Base-by-base conservation (phyloP, 805 yeast genomes). In the Danielozyma ontarioensis region DNA sequence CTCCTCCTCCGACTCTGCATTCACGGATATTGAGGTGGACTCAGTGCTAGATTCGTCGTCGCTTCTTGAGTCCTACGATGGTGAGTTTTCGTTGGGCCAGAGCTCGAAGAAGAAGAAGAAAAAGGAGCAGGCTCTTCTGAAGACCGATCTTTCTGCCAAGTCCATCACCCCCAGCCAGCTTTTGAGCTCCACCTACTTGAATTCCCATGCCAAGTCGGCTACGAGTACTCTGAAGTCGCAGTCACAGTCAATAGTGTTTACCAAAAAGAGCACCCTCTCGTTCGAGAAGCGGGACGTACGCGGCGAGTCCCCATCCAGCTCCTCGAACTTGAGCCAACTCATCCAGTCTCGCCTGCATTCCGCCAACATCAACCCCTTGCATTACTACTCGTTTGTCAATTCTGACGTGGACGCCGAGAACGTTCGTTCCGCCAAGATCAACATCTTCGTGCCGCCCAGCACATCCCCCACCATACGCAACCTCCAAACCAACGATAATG, bases 251-350 rank as follows among this genome's bases (percentile, higher is more conserved):
- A 16, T 17, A 11, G 13, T 17, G 24, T n/a, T 13, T 5, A 13
- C 11, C 6, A 6, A 16, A 11, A 18, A 14, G 16, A 11, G 3
- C 7, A 6, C 4, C 17, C 4, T 25, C 3, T 5, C 13, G 18
- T 31, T 31, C n/a, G 19, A 25, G 23, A 31, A 31, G 13, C 12
- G 13, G 4, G 13, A 6, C 16, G 24, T 10, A 5, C 19, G 6
- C 3, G n/a, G n/a, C n/a, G 22, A 10, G n/a, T n/a, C 11, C 19
- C 25, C 25, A 19, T 12, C 5, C 25, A 14, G 13, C 12, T 8
- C 15, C 17, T 70, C 76, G 2, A 59, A 59, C 17, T 48, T 74
- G 23, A 69, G 77, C 13, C 48, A 58, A 1, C 43, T 77, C 48
- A 67, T 78, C 13, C 64, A 63, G 19, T 50, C 59, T 10, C 53